Evolutionary conservation across 75 land plant species (phyloP).

Genomic region (Picea sitchensis): DNA sequence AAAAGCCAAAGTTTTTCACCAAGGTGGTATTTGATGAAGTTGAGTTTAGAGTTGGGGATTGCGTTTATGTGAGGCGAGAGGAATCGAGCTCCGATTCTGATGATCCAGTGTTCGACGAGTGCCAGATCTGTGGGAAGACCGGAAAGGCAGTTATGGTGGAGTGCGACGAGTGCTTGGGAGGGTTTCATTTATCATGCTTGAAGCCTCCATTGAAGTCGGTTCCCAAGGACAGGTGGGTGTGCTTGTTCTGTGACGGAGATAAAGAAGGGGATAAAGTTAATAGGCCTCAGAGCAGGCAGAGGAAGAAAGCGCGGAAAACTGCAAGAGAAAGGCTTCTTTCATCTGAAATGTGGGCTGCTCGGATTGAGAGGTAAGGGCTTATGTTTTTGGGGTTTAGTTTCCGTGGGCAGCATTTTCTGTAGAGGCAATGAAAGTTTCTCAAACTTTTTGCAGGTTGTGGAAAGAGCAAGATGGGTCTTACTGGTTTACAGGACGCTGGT

Average conservation of each 20-base stretch:
- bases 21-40: conserved; percentile 62
- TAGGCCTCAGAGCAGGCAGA: conserved; percentile 34
- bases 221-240: conserved; percentile 91
- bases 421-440: not conserved
- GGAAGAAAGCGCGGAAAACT: conserved; percentile 57
- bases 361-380: conserved; percentile 66
- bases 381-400: too few species aligned
- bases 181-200: conserved; percentile 83
- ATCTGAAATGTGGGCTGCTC: conserved; percentile 87
- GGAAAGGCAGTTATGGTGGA: conserved; percentile 75
- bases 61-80: conserved; percentile 82
- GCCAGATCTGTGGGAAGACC: conserved; percentile 60
- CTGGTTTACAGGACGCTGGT: conserved; percentile 77
- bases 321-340: conserved; percentile 83
- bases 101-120: conserved; percentile 76
- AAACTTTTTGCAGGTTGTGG: conserved; percentile 69
- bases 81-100: conserved; percentile 63
- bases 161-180: conserved; percentile 88
- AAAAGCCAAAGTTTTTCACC: conserved; percentile 39
- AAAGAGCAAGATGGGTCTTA: conserved; percentile 68
- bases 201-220: conserved; percentile 83
- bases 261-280: conserved; percentile 37
- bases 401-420: not conserved
- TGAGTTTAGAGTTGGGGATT: conserved; percentile 77
- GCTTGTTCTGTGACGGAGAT: conserved; percentile 53